Conservation (phyloP, 2,329 filamentous ascomycete species). For the Lasiodiplodia sp. region DNA sequence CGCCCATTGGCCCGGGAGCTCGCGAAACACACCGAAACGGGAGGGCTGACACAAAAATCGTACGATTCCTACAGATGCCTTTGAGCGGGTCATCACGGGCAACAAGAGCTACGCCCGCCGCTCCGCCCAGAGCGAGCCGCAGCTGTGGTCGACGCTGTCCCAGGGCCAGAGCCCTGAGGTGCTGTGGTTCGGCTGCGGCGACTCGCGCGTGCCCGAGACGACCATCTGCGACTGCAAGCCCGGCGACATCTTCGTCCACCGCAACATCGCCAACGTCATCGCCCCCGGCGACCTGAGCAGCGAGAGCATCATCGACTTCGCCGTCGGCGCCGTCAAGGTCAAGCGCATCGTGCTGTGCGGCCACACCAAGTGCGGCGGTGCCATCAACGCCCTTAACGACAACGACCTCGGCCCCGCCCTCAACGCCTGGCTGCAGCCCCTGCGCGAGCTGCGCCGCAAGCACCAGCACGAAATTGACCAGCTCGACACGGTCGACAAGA, state of each 20-base stretch:
- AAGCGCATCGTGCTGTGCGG: slow-evolving; percentile 69
- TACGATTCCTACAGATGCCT: slow-evolving; percentile 56
- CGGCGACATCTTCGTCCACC: slow-evolving; percentile 87
- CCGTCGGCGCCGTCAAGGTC: slow-evolving; percentile 74
- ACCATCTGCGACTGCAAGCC: slow-evolving; percentile 79
- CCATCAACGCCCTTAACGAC: slow-evolving; percentile 62
- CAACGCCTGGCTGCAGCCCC: slow-evolving; percentile 67
- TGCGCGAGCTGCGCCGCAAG: slow-evolving; percentile 62
- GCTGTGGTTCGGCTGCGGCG: slow-evolving; percentile 87
- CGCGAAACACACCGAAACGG: slow-evolving; percentile 12
- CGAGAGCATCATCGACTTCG: slow-evolving; percentile 79
- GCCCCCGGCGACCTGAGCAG: slow-evolving; percentile 77
- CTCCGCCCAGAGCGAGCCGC: slow-evolving; percentile 70
- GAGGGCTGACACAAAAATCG: slow-evolving; percentile 29
- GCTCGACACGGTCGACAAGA: slow-evolving; percentile 54
- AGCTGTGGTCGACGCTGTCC: slow-evolving; percentile 73
- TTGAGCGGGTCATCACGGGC: slow-evolving; percentile 68
- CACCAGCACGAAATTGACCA: slow-evolving; percentile 59
- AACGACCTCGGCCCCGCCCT: slow-evolving; percentile 63
- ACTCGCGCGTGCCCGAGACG: slow-evolving; percentile 84
- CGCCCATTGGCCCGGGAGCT: slow-evolving; percentile 20
- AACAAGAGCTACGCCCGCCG: slow-evolving; percentile 76
- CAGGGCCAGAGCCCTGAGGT: slow-evolving; percentile 71
- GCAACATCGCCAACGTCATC: slow-evolving; percentile 88
- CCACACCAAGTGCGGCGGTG: slow-evolving; percentile 67